Conservation (phyloP, 1,284 basidiomycete species). For the Agroathelia rolfsii region DNA sequence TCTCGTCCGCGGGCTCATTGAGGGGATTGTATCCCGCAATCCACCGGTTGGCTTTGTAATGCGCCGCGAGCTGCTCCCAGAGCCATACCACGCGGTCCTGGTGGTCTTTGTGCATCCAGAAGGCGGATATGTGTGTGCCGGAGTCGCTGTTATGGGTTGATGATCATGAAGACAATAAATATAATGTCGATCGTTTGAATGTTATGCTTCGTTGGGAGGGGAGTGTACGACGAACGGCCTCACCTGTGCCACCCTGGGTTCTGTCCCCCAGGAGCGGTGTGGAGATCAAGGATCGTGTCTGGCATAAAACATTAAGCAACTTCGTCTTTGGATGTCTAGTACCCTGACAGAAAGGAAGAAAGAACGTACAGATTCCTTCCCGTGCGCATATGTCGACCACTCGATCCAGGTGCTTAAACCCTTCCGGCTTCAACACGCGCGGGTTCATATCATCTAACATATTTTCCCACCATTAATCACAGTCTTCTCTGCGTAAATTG, state of each 20-base stretch:
- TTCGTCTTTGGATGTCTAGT: constrained; percentile 11
- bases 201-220: too few relatives aligned
- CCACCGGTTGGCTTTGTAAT: constrained; percentile 36
- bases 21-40: constrained; percentile 30
- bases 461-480: too few relatives aligned
- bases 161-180: too few relatives aligned
- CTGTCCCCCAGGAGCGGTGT: constrained; percentile 20
- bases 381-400: constrained; percentile 23
- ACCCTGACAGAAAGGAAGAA: constrained; percentile 17
- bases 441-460: constrained; percentile 25
- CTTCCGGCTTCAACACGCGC: constrained; percentile 17
- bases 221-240: too few relatives aligned
- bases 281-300: constrained; percentile 24
- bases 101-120: constrained; percentile 37
- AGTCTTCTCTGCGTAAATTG: too few relatives aligned
- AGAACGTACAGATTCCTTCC: constrained; percentile 23
- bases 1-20: constrained; percentile 34
- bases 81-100: constrained; percentile 31
- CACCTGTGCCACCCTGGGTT: constrained; percentile 19
- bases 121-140: too few relatives aligned
- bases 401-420: constrained; percentile 25
- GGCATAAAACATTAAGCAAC: too few relatives aligned
- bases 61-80: constrained; percentile 29
- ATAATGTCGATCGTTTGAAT: too few relatives aligned
- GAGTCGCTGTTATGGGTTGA: constrained; percentile 16